These are phyloP conservation scores for Clavariopsis aquatica DNA, from an alignment of 495 filamentous ascomycete genomes.

Conservation along the genomic window DNA sequence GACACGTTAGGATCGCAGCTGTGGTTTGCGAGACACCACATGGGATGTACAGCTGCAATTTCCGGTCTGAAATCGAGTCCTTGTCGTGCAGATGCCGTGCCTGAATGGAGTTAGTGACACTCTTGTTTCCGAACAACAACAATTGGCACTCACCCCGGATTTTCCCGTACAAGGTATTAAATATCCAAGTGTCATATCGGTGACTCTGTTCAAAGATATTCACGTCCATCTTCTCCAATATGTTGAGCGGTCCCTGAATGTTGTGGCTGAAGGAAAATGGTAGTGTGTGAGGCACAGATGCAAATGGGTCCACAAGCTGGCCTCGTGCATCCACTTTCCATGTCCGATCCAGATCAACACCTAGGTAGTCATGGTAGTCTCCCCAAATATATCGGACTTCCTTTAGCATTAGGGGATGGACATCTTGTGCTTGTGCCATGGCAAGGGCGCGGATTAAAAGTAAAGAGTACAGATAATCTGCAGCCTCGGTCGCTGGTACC, in stretches of 20 bases:
- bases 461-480: conserved; percentile 68
- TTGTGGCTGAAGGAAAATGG: conserved; percentile 89
- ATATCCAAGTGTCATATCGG: conserved; percentile 82
- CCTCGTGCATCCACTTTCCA: conserved; percentile 17
- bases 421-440: conserved; percentile 77
- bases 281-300: conserved; percentile 58
- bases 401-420: conserved; percentile 78
- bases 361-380: conserved; percentile 67
- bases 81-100: conserved; percentile 82
- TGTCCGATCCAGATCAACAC: conserved; percentile 20
- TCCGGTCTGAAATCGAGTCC: conserved; percentile 74
- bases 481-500: conserved; percentile 67
- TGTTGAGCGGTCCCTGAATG: conserved; percentile 76
- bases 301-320: conserved; percentile 39
- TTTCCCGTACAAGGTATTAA: conserved; percentile 90
- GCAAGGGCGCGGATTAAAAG: conserved; percentile 69
- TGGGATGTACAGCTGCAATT: conserved; percentile 73
- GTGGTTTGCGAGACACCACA: conserved; percentile 86
- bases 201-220: conserved; percentile 71
- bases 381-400: conserved; percentile 96
- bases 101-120: not conserved
- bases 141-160: conserved; percentile 60
- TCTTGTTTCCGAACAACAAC: not conserved
- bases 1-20: conserved; percentile 89
- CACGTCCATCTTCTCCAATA: conserved; percentile 88